Base-by-base conservation (phyloP, 805 yeast species). In the Nakazawaea wickerhamii region DNA sequence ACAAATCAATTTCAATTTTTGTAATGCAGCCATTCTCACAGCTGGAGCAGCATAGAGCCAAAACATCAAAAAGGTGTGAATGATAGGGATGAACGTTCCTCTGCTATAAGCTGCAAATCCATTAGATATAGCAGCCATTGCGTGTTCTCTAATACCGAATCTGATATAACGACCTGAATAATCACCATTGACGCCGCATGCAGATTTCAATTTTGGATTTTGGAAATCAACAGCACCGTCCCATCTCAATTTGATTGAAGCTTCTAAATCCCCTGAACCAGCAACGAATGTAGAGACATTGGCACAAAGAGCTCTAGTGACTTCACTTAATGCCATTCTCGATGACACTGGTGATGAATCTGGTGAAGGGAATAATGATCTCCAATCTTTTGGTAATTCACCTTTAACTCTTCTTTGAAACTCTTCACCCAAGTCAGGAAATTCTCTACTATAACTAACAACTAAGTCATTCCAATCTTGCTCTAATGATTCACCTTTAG, bases 41-140 rank as follows among this genome's bases (percentile, higher is more conserved):
- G 77, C 77, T 41, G 78, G 75, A 10, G 78, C 70, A 30, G 75
- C 77, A 51, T 73, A 73, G 27, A 59, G 52, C 41, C 52, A 63
- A 36, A 73, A 65, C 54, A 52, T 54, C 41, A 52, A 59, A 54
- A 65, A 67, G 0, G 66, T 52, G 33, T 71, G 57, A 36, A 67
- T 57, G 40, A 64, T 57, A 1, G 70, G 70, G 41, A 67, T 57
- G 48, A 66, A 59, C 14, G 64, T 58, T 7, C 66, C 67, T 38
- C 52, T 48, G 38, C 51, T 49, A 47, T 46, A 65, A 14, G 64
- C 63, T 13, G 63, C 60, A 17, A 60, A 49, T 32, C 64, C 64
- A 37, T 60, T 60, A 8, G 63, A 48, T 43, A 61, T 53, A 2
- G 60, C 58, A 20, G 56, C 60, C 67, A 61, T 61, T 4, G 61